Evolutionary conservation across 495 filamentous ascomycete species (phyloP), one percentile per base, ranked within the genome.

Genomic region (Aspergillus avenaceus): DNA sequence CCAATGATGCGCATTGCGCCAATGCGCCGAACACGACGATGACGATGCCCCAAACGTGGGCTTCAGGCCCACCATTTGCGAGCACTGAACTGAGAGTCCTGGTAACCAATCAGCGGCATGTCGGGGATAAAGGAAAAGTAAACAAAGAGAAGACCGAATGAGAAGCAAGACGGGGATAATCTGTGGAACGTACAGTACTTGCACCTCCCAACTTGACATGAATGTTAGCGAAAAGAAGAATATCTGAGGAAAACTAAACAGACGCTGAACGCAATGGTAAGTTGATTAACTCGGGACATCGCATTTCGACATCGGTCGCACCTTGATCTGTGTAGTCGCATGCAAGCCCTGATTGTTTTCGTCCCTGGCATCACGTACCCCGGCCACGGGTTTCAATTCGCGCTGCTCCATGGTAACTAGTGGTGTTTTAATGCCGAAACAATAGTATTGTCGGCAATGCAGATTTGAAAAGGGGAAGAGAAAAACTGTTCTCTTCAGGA

Each of bases 1-100:
- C 64, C 22, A 69, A 34, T 8, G 60, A 65, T 26, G 61, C 58
- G 2, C 54, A 55, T 32, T 50, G 49, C 8, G 62, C 57, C 31
- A 63, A 46, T 16, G 51, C 54, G 1, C 61, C 62, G 25, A 25
- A 46, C 1, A 53, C 50, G 24, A 61, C 56, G 14, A 62, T 61
- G 2, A 54, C 45, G 18, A 58, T 55, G 0, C 55, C 55, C 55
- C 50, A 58, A 3, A 47, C 55, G 18, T 55, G 16, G 2, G 55
- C 52, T 21, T 50, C 40, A 5, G 55, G 55, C 6, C 55, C 55
- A 1, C 55, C 55, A 43, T 58, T 58, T 18, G 46, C 43, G 4
- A 58, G 55, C 3, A 54, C 55, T 3, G 52, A 36, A 24, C 37
- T 50, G 19, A 58, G 9, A 21, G 55, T 58, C 6, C 55, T 58